Base-by-base conservation (phyloP, 2,329 filamentous ascomycete species). In the Clonostachys byssicola region DNA sequence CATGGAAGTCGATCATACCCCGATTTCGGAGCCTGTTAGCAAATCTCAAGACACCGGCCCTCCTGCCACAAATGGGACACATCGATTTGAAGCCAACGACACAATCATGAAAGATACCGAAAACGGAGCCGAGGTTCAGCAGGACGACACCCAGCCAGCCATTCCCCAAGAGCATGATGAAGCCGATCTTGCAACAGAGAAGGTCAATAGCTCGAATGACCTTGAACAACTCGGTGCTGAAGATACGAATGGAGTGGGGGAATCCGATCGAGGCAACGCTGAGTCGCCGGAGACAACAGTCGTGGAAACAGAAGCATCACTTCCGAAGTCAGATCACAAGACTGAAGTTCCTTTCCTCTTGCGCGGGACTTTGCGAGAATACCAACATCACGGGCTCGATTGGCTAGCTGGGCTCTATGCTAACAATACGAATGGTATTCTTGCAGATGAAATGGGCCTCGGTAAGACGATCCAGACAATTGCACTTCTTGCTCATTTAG, bases 391-490 rank as follows among this genome's bases (percentile, higher is more conserved):
- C 59, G 95, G 94, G n/a, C 72, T 99, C 8, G 94, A 99, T 63
- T 99, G 94, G 94, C 83, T 99, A 42, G 91, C 92, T 3, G 89
- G 91, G 1, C 77, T 99, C 2, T 97, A 99, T 62, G 85, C 85
- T 14, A 95, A 94, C 53, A 86, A 88, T 52, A 96, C 92, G 23
- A 99, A 97, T 59, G 94, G 94, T 18, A 99, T 99, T 47, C 73
- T 99, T 17, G 94, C 94, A 2, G 95, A 99, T 61, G 94, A 99
- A 64, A 99, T 99, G 94, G 94, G 94, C 53, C 78, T 99, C 4
- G 94, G 94, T 9, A 99, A 99, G 68, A 99, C 94, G 0, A 97
- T 99, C 42, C 94, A 99, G 63, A 99, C 94, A 1, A 99, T 99
- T 58, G 86, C 95, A 5, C 74, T 99, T 4, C 75, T 99, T 36